Evolutionary conservation across 75 land plant species (phyloP), one percentile per base, ranked within the genome.

Genomic region (Cunninghamia lanceolata): DNA sequence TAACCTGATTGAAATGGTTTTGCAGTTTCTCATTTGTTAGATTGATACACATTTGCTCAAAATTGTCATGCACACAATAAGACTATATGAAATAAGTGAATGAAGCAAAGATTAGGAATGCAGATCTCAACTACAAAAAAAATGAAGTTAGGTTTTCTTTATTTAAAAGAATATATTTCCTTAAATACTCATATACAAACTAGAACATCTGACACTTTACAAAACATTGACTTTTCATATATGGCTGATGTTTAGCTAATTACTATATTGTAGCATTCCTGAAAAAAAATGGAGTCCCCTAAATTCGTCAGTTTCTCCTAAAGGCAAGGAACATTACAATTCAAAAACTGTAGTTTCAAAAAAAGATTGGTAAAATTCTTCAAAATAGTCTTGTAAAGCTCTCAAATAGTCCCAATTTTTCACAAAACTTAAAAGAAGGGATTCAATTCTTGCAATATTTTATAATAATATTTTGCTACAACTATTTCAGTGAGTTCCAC

Each of bases 11-110:
- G 83, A 94, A 94, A 87, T 94, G 95, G 83, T 94, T 94, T 83
- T 94, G 95, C 86, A 94, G 91, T 86, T 94, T 94, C 86, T 94
- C 95, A 84, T 94, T 94, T 80, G 95, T 94, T 45, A 94, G 88
- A 87, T 94, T 94, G 78, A 94, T 94, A 82, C 95, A 94, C 70
- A 94, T 86, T 47, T 94, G 95, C 89, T 94, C 95, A 88, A 94
- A 94, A 88, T 94, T 94, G 89, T 59, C 84, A 82, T n/a, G 43
- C 43, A 53, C 25, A 32, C 32, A 52, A 81, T 13, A 50, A 32
- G 4, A 43, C 34, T 10, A 40, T 53, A 35, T 10, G 13, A 43
- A 80, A 43, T 79, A 80, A n/a, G 16, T 45, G 4, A 42, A 82
- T 42, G n/a, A 34, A 42, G 9, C 30, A 82, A 82, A 28, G 3